These are phyloP conservation scores for Neocallimastix lanati DNA, from an alignment of 192 early-diverging fungal genomes.

Conservation along the genomic window DNA sequence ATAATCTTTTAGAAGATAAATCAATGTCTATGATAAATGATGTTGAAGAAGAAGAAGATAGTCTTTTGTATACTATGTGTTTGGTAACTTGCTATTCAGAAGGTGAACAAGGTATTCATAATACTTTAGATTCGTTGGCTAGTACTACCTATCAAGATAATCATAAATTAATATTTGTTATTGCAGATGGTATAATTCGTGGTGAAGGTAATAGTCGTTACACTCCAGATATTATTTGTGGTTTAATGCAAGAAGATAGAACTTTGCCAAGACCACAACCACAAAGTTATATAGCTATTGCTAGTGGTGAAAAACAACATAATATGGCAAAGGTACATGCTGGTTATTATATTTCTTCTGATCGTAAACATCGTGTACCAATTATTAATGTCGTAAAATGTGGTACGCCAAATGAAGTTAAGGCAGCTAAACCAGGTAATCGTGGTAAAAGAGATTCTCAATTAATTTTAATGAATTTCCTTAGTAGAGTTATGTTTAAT, in stretches of 20 bases:
- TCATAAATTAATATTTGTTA: constrained; percentile 63
- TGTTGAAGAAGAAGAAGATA: not conserved
- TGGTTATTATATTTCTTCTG: constrained; percentile 26
- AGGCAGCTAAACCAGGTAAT: constrained; percentile 66
- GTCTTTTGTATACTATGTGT: constrained; percentile 24
- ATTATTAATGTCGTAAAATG: constrained; percentile 53
- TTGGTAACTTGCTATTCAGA: constrained; percentile 45
- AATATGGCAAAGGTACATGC: constrained; percentile 64
- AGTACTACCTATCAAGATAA: constrained; percentile 50
- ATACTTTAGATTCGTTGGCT: constrained; percentile 61
- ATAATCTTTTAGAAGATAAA: not conserved
- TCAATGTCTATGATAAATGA: not conserved
- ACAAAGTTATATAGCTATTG: constrained; percentile 58
- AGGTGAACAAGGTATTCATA: constrained; percentile 46
- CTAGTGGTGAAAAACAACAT: constrained; percentile 53
- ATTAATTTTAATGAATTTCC: constrained; percentile 47
- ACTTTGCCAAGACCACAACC: constrained; percentile 53
- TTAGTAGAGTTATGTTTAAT: constrained; percentile 68
- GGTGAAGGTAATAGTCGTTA: constrained; percentile 56
- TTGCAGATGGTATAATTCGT: constrained; percentile 62
- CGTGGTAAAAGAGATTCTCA: constrained; percentile 92
- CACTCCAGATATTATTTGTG: constrained; percentile 82
- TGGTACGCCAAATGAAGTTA: constrained; percentile 45
- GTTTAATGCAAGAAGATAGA: not conserved
- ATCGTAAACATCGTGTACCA: constrained; percentile 44